Evolutionary conservation across 139 green algal genomes (phyloP), one percentile per base, ranked within the genome.

Genomic region (Chlamydomonas applanata): DNA sequence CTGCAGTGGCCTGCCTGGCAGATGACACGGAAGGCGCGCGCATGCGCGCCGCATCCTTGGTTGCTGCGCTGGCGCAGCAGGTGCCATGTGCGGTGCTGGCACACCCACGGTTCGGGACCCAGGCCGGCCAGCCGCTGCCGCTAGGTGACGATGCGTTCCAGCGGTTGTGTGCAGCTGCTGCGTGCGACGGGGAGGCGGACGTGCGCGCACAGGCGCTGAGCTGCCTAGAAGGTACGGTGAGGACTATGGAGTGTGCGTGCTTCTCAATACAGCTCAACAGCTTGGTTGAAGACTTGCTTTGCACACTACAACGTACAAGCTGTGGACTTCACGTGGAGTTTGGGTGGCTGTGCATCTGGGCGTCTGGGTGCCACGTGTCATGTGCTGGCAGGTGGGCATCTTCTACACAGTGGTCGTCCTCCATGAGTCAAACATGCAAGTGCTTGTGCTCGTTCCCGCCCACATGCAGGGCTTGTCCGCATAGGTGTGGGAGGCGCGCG

Each of bases 11-110:
- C 2, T 29, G n/a, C 24, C n/a, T 66, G 59, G 59, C 9, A 9
- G 59, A 66, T 66, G 59, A 66, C 59, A 9, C 29, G 22, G 59
- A 66, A 16, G 59, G 59, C 11, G 59, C 30, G n/a, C 59, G 59
- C 22, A 34, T 66, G 24, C 40, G 11, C 40, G 40, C 40, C 40
- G 40, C 40, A 49, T 49, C 40, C 40, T 11, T 49, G 40, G 40
- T 49, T 7, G 7, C 7, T 7, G 40, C 40, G 7, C 30, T 66
- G 3, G 59, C 59, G 2, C 59, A 40, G 25, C 59, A 66, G 59
- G n/a, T 66, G 24, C 59, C 17, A 66, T 14, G 59, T 30, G n/a
- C 59, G 3, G 29, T 66, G 11, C 24, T 66, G 29, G n/a, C 24
- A 40, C 25, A 40, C 59, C n/a, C 25, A 40, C 24, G 25, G 29